phyloP scores from a whole-genome alignment of 768 basidiomycete species.

The Phaeolepiota aurea region DNA sequence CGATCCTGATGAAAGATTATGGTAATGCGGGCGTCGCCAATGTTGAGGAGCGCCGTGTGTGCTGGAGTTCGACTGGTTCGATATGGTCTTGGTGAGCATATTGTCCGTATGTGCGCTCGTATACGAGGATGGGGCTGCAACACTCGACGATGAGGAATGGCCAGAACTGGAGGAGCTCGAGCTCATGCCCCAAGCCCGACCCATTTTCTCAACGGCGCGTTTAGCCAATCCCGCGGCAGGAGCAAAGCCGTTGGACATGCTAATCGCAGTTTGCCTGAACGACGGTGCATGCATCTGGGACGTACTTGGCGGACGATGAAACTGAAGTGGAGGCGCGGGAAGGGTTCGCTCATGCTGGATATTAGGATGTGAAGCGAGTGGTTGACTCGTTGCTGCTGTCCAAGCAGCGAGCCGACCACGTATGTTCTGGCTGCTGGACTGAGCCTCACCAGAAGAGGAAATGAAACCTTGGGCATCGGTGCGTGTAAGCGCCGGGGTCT shows the following conservation, averaged over 20 bases:
- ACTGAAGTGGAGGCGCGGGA: constrained; percentile 8
- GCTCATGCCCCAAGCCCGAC: constrained; percentile 49
- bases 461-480: constrained; percentile 35
- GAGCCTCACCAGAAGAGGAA: constrained; percentile 17
- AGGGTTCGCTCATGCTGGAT: constrained; percentile 12
- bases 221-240: constrained; percentile 71
- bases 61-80: constrained; percentile 26
- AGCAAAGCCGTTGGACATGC: constrained; percentile 59
- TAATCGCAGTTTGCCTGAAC: constrained; percentile 60
- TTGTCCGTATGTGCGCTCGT: constrained; percentile 18
- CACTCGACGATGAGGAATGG: constrained; percentile 33
- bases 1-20: constrained; percentile 51
- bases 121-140: constrained; percentile 29
- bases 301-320: constrained; percentile 16
- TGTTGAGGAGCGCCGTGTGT: constrained; percentile 8
- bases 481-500: constrained; percentile 31
- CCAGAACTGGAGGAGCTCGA: constrained; percentile 31
- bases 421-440: constrained; percentile 25
- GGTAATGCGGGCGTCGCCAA: constrained; percentile 37
- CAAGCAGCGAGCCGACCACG: constrained; percentile 41
- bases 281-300: constrained; percentile 17
- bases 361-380: constrained; percentile 6
- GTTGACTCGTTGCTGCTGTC: constrained; percentile 21
- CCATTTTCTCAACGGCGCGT: constrained; percentile 72
- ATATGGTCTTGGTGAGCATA: constrained; percentile 27